A percentile compares a stretch with the other conserved stretches of the same genome.
These are phyloP conservation scores for Aspergillus fumigatus DNA, from an alignment of 2,329 filamentous ascomycete species.

Conservation along the genomic window DNA sequence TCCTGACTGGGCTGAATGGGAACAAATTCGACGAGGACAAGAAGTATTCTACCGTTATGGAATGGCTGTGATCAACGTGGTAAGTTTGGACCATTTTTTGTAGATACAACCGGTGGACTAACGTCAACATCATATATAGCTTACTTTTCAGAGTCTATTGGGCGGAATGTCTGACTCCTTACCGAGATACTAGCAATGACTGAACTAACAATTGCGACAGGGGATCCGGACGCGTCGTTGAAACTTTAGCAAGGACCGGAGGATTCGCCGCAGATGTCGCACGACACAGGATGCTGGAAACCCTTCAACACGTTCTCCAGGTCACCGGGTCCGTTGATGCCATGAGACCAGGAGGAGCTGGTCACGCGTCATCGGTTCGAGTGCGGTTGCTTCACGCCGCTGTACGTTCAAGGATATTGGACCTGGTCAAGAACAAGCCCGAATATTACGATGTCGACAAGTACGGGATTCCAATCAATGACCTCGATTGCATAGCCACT, in stretches of 20 bases:
- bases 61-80: constrained; percentile 58
- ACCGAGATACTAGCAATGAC: not conserved
- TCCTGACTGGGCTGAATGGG: constrained; percentile 74
- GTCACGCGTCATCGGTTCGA: constrained; percentile 60
- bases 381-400: constrained; percentile 66
- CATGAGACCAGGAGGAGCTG: constrained; percentile 64
- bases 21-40: constrained; percentile 68
- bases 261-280: constrained; percentile 68
- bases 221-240: constrained; percentile 68
- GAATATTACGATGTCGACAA: constrained; percentile 58
- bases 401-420: constrained; percentile 61
- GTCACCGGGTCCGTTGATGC: constrained; percentile 61
- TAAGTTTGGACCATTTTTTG: constrained; percentile 12
- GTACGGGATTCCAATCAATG: constrained; percentile 66
- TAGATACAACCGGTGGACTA: not conserved
- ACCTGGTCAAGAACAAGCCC: constrained; percentile 52
- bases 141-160: constrained; percentile 28
- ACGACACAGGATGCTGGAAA: constrained; percentile 63
- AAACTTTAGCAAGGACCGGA: constrained; percentile 68
- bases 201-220: constrained; percentile 16
- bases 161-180: constrained; percentile 22
- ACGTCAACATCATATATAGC: constrained; percentile 11
- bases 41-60: constrained; percentile 75
- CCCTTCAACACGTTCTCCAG: constrained; percentile 70
- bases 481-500: constrained; percentile 69